Conservation (phyloP, 2,329 filamentous ascomycete species). For the Fusarium foetens region DNA sequence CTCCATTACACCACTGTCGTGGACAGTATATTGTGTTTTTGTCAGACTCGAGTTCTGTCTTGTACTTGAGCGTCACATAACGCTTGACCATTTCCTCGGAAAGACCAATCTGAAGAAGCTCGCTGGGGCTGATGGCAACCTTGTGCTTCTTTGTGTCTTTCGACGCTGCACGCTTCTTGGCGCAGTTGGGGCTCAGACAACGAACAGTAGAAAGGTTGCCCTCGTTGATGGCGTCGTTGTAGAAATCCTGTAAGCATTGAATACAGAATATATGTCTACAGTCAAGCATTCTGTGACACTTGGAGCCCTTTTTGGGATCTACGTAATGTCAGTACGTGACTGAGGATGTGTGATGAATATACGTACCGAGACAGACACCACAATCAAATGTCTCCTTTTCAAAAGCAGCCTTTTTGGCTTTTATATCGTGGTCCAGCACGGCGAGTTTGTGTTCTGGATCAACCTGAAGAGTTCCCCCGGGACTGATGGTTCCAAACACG, state of each 20-base stretch:
- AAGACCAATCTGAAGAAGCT: constrained; percentile 81
- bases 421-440: constrained; percentile 81
- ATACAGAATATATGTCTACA: constrained; percentile 94
- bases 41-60: constrained; percentile 90
- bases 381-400: constrained; percentile 88
- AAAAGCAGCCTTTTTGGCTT: constrained; percentile 78
- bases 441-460: constrained; percentile 71
- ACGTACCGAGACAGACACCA: constrained; percentile 78
- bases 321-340: neutral
- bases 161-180: constrained; percentile 65
- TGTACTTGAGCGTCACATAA: constrained; percentile 91
- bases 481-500: constrained; percentile 67
- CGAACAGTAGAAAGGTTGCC: constrained; percentile 83
- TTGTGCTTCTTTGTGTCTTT: constrained; percentile 64
- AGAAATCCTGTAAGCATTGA: constrained; percentile 88
- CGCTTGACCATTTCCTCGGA: constrained; percentile 79
- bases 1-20: constrained; percentile 89
- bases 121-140: constrained; percentile 79
- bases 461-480: constrained; percentile 61
- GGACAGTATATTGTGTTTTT: constrained; percentile 94
- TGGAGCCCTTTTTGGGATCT: constrained; percentile 89
- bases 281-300: constrained; percentile 82
- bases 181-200: constrained; percentile 83
- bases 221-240: constrained; percentile 86
- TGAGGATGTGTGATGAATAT: neutral